Percentiles rank a stretch among this genome's conserved stretches.
Evolutionary conservation across 163 green algal species (phyloP).

Genomic region (Scenedesmus sp.): DNA sequence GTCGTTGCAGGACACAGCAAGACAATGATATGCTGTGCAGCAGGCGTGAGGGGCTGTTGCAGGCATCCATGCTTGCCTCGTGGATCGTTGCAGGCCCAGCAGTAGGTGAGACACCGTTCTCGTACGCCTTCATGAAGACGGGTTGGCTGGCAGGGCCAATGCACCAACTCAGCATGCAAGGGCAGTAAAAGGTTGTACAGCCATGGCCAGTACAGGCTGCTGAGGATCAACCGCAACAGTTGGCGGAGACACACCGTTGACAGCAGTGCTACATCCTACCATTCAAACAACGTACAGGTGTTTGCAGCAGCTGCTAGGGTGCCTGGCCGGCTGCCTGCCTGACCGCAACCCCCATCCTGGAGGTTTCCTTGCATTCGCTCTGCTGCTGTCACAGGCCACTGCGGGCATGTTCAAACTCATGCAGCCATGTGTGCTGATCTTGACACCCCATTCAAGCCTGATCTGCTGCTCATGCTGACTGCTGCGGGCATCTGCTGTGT

Average conservation of each 20-base stretch:
- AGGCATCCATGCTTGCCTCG: neutral
- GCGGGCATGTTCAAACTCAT: too few species aligned
- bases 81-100: conserved; percentile 16
- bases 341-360: too few species aligned
- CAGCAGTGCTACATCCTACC: too few species aligned
- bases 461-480: neutral
- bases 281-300: too few species aligned
- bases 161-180: neutral
- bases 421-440: neutral
- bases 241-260: neutral
- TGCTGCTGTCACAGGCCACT: neutral
- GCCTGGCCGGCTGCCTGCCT: too few species aligned
- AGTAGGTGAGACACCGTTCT: neutral
- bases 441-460: too few species aligned
- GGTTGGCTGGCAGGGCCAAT: neutral
- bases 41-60: conserved; percentile 17
- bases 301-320: too few species aligned
- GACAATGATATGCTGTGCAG: conserved; percentile 19
- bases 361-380: neutral
- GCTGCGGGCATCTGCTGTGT: neutral
- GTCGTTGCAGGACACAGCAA: neutral
- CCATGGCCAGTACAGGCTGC: neutral
- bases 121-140: too few species aligned
- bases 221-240: neutral
- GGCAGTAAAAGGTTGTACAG: neutral